Percentiles rank a stretch among this genome's conserved stretches.
Evolutionary conservation across 192 early-diverging fungal species (phyloP).

Genomic region (Coemansia sp.): DNA sequence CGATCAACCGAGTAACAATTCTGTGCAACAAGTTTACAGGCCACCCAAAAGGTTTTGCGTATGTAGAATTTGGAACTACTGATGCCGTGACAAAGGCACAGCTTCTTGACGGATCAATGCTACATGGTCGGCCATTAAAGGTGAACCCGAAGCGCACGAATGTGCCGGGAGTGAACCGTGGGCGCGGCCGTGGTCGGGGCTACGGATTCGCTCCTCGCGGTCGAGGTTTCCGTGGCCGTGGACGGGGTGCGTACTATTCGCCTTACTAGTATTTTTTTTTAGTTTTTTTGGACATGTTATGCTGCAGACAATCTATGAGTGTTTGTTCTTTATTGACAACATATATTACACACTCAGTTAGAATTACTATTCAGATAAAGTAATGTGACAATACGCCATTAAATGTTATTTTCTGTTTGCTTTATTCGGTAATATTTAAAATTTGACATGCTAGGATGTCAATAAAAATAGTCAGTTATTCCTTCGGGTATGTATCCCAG

Average conservation of each 20-base stretch:
- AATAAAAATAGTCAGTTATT: neutral
- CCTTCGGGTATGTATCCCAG: constrained; percentile 12
- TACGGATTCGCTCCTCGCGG: constrained; percentile 56
- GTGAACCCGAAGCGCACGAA: constrained; percentile 93
- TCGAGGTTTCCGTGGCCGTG: constrained; percentile 48
- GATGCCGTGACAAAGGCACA: constrained; percentile 78
- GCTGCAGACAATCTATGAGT: no score
- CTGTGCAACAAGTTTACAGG: constrained; percentile 92
- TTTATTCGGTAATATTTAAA: no score
- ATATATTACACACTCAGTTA: no score
- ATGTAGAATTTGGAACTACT: constrained; percentile 92
- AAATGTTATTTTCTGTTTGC: no score
- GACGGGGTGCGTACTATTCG: constrained; percentile 40
- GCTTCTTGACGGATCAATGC: constrained; percentile 82
- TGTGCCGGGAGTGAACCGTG: constrained; percentile 80
- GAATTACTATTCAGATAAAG: no score
- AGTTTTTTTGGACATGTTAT: neutral
- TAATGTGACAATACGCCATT: no score
- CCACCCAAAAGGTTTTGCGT: constrained; percentile 89
- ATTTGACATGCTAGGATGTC: no score
- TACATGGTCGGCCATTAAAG: constrained; percentile 81
- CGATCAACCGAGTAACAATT: constrained; percentile 96
- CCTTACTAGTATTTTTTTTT: constrained; percentile 23
- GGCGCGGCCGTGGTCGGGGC: constrained; percentile 65
- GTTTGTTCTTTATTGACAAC: no score